Evolutionary conservation across 2,329 filamentous ascomycete genomes (phyloP), one percentile per base, ranked within the genome.

Genomic region (Penicillium sp.): DNA sequence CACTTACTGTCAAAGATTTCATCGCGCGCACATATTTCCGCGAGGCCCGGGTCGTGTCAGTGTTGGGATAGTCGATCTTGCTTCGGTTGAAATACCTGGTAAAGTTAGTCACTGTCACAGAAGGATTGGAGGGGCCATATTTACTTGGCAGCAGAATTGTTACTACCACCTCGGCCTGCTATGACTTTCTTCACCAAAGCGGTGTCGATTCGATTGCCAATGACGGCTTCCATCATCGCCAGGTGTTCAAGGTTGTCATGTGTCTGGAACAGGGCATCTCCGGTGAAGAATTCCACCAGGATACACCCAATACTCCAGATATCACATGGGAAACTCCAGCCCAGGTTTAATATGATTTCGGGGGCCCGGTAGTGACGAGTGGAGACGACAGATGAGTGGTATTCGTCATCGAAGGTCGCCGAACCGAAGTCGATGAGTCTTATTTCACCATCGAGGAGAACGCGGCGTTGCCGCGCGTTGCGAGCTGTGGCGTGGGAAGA

Each of bases 221-320:
- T 85, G 9, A 86, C 83, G 11, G 80, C 79, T 70, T 88, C 85
- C 85, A 88, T 88, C 85, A 88, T 88, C 38, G 84, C 85, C 46
- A 88, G 78, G 70, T 88, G 85, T 68, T 87, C 85, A 33, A 86
- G 79, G 61, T 87, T 87, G 71, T 88, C 85, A 68, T 87, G 85
- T 0, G 85, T 87, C 68, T 88, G 85, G 75, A 88, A 88, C 3
- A 88, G 75, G 43, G 85, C 85, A 70, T 88, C 85, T 10, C 85
- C 85, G 0, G 85, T 88, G 75, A 85, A 87, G 69, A 87, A 88
- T 62, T 88, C 85, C 33, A 88, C 85, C 11, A 88, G 73, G 54
- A 88, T 88, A 63, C 85, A 88, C 23, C 85, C 85, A 54, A 88
- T 87, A 70, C 85, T 87, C 85, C 85, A 88, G 53, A 88, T 85